These are phyloP conservation scores for Chrysoporthe deuterocubensis DNA, from an alignment of 2,329 filamentous ascomycete species.

Conservation along the genomic window DNA sequence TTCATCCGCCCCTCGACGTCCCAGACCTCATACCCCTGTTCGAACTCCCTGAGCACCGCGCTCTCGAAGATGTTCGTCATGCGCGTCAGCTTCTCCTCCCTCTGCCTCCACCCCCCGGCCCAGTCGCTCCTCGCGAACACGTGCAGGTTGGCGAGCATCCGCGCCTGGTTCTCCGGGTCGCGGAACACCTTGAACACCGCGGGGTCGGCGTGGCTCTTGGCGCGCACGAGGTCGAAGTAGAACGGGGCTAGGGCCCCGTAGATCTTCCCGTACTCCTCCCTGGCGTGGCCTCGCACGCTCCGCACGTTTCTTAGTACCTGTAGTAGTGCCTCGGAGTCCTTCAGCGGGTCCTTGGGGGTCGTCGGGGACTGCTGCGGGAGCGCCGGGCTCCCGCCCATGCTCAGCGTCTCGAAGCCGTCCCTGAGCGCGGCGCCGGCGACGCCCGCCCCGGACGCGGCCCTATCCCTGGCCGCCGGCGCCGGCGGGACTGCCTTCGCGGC, in stretches of 20 bases:
- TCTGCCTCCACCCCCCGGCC: slow-evolving; percentile 71
- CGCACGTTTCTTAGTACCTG: slow-evolving; percentile 70
- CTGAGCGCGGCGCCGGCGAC: slow-evolving; percentile 33
- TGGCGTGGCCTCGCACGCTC: slow-evolving; percentile 82
- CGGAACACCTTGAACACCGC: slow-evolving; percentile 84
- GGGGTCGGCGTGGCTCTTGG: slow-evolving; percentile 76
- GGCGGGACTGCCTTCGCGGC: background rate
- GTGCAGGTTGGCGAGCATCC: slow-evolving; percentile 81
- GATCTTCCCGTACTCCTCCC: slow-evolving; percentile 88
- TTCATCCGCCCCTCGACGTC: slow-evolving; percentile 90
- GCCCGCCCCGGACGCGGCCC: slow-evolving; percentile 40
- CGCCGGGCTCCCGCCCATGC: slow-evolving; percentile 46
- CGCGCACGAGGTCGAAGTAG: slow-evolving; percentile 79
- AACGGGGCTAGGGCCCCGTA: slow-evolving; percentile 88
- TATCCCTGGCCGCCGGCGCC: slow-evolving; percentile 14
- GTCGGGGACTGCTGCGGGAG: slow-evolving; percentile 33
- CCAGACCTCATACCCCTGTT: slow-evolving; percentile 86
- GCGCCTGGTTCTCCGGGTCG: slow-evolving; percentile 87
- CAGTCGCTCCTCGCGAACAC: slow-evolving; percentile 82
- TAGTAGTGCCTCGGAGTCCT: slow-evolving; percentile 68
- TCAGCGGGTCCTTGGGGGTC: slow-evolving; percentile 48
- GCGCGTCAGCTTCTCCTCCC: slow-evolving; percentile 72
- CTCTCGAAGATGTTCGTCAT: slow-evolving; percentile 88
- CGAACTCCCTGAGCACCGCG: slow-evolving; percentile 87
- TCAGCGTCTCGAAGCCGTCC: slow-evolving; percentile 83